Conservation (phyloP, 352 stramenopile species). For the Aphanomyces euteiches region DNA sequence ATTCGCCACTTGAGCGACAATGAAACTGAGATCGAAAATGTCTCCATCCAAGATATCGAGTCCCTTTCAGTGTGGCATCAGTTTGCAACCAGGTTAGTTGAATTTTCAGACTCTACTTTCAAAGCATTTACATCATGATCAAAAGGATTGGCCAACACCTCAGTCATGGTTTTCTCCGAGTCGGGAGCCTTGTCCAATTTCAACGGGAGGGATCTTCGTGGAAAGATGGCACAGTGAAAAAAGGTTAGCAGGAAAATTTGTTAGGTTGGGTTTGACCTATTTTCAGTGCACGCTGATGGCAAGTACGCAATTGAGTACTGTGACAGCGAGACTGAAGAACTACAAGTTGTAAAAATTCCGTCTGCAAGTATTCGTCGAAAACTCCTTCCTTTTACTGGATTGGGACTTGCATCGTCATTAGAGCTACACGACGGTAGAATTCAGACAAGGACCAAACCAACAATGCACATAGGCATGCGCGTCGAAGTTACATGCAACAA, state of each 20-base stretch:
- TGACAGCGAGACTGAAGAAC: constrained; percentile 1
- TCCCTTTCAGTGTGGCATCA: constrained; percentile 1
- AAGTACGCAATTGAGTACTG: constrained; percentile 17
- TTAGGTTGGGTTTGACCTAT: neutral
- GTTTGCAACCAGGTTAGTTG: neutral
- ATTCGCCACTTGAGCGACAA: constrained; percentile 17
- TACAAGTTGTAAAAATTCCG: neutral
- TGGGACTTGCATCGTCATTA: neutral
- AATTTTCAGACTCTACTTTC: too few species aligned
- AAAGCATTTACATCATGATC: too few species aligned
- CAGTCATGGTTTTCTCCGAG: neutral
- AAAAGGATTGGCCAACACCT: too few species aligned
- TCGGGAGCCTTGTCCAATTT: constrained; percentile 1
- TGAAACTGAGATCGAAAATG: constrained; percentile 8
- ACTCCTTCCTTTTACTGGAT: neutral
- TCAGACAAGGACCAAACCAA: too few species aligned
- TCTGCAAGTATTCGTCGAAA: neutral
- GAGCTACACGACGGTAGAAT: neutral
- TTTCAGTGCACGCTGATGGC: constrained; percentile 9
- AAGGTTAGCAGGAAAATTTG: constrained; percentile 2
- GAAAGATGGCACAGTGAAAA: neutral
- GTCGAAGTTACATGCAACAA: constrained; percentile 20
- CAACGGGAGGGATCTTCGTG: neutral
- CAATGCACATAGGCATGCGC: neutral
- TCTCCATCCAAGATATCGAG: neutral